These are phyloP conservation scores for Fusarium xylarioides DNA, from an alignment of 2,329 filamentous ascomycete genomes.

Conservation along the genomic window DNA sequence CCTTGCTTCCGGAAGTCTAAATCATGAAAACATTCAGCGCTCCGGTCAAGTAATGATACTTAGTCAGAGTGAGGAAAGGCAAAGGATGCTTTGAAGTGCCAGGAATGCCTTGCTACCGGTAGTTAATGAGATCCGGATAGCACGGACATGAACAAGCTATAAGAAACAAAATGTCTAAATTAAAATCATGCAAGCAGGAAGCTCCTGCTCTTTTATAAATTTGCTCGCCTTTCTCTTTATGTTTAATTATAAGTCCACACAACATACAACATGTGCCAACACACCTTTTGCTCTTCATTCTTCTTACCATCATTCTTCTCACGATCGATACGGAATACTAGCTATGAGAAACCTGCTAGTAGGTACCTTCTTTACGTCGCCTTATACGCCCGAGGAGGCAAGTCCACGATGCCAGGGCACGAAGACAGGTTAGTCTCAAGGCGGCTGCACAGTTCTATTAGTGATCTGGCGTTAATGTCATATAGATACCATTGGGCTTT, in stretches of 20 bases:
- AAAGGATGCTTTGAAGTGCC: background rate
- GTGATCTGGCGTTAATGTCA: background rate
- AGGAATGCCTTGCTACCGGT: background rate
- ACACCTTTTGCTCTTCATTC: background rate
- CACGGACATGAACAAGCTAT: background rate
- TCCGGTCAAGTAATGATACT: no score
- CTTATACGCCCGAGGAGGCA: background rate
- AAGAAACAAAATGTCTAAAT: background rate
- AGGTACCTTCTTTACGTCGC: background rate
- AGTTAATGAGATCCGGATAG: background rate
- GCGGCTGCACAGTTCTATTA: accelerated
- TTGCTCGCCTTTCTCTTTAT: no score
- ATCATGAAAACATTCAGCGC: no score
- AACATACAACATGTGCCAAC: background rate
- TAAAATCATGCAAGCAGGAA: background rate
- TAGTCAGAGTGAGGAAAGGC: background rate
- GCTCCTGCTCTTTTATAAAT: no score
- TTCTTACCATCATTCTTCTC: background rate
- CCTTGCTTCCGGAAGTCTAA: no score
- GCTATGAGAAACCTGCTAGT: background rate
- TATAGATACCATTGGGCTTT: background rate
- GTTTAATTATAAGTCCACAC: background rate
- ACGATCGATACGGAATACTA: background rate
- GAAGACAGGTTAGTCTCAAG: background rate
- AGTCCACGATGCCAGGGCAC: background rate